Evolutionary conservation across 1,284 basidiomycete species (phyloP).

Genomic region (Heterobasidion annosum): DNA sequence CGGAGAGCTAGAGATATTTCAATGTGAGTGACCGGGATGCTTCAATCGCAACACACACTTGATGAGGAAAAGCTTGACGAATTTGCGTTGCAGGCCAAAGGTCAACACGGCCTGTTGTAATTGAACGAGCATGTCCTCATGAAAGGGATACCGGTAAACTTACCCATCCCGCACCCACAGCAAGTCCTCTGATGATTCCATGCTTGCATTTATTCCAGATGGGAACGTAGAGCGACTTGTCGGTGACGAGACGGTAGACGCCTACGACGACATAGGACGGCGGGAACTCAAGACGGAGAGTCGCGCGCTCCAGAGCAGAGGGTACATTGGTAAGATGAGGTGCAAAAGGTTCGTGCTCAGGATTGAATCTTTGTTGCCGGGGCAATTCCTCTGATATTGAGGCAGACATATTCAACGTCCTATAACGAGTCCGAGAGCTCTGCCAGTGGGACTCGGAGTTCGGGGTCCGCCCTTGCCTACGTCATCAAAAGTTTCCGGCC

Average conservation of each 20-base stretch:
- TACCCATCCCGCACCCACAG: slow-evolving; percentile 63
- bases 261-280: slow-evolving; percentile 73
- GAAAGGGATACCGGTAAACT: background rate
- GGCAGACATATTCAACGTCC: too few relatives aligned
- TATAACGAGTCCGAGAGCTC: too few relatives aligned
- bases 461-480: too few relatives aligned
- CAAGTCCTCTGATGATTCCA: slow-evolving; percentile 49
- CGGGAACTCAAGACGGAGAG: slow-evolving; percentile 55
- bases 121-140: background rate
- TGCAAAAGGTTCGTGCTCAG: background rate
- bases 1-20: slow-evolving; percentile 37
- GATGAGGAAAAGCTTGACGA: slow-evolving; percentile 52
- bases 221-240: slow-evolving; percentile 51
- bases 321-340: slow-evolving; percentile 26
- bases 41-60: slow-evolving; percentile 30
- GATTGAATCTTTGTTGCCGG: background rate
- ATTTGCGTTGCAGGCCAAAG: slow-evolving; percentile 53
- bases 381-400: background rate
- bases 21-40: background rate
- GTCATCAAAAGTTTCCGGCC: too few relatives aligned
- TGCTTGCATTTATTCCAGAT: slow-evolving; percentile 74
- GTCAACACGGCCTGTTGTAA: slow-evolving; percentile 46
- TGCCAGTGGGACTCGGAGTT: too few relatives aligned
- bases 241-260: slow-evolving; percentile 62
- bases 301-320: slow-evolving; percentile 36